Evolutionary conservation across 2,329 filamentous ascomycete genomes (phyloP).

Genomic region (Kalaharituber pfeilii): DNA sequence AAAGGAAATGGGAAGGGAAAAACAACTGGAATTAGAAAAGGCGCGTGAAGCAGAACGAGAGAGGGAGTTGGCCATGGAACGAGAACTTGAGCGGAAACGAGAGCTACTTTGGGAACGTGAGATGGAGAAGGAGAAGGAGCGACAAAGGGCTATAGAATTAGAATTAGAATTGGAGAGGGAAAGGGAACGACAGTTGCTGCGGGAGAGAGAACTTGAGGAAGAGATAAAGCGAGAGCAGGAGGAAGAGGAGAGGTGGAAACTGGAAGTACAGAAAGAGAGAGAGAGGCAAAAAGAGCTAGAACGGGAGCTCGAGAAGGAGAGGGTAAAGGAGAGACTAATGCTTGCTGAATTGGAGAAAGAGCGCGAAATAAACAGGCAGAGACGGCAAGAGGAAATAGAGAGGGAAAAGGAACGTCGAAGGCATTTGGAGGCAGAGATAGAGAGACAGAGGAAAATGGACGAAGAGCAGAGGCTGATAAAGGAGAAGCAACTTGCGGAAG

Average conservation of each 20-base stretch:
- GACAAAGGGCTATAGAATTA: conserved; percentile 5
- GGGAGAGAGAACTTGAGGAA: conserved; percentile 11
- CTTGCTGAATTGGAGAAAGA: conserved; percentile 7
- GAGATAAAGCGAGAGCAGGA: conserved; percentile 2
- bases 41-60: background rate
- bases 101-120: background rate
- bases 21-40: background rate
- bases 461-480: conserved; percentile 13
- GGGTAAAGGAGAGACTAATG: conserved; percentile 15
- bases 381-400: conserved; percentile 11
- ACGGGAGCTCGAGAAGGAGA: conserved; percentile 12
- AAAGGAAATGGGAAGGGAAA: background rate
- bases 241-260: background rate
- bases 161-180: conserved; percentile 5
- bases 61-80: background rate
- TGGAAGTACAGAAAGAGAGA: background rate
- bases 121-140: conserved; percentile 2
- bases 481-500: conserved; percentile 7
- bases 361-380: background rate
- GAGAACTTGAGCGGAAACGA: background rate
- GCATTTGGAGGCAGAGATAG: conserved; percentile 2
- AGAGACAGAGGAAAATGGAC: conserved; percentile 13
- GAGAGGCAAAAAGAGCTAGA: background rate
- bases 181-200: conserved; percentile 4
- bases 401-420: conserved; percentile 5